These are phyloP conservation scores for Alternaria sp. DNA, from an alignment of 2,329 filamentous ascomycete species.

Conservation along the genomic window DNA sequence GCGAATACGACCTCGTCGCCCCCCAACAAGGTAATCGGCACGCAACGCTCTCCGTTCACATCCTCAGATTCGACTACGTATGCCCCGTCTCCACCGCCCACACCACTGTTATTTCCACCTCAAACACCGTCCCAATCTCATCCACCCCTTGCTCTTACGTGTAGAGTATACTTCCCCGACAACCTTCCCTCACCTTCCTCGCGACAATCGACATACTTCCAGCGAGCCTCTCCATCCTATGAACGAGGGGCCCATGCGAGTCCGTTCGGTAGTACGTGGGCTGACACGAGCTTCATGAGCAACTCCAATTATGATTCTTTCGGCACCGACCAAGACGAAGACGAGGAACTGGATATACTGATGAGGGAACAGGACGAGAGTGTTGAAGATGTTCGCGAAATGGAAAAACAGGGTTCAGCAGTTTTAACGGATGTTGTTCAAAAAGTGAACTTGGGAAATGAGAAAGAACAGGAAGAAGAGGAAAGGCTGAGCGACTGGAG, in stretches of 20 bases:
- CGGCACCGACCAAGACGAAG: neutral
- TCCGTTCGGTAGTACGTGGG: neutral
- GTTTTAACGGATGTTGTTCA: neutral
- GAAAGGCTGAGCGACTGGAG: neutral
- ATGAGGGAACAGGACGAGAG: neutral
- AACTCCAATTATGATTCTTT: neutral
- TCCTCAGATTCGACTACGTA: neutral
- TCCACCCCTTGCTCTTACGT: neutral
- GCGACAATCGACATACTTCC: neutral
- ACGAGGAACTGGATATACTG: neutral
- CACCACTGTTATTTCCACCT: neutral
- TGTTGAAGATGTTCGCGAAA: neutral
- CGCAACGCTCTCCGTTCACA: neutral
- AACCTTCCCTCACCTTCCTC: neutral
- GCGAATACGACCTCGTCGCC: neutral
- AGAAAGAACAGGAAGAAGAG: neutral
- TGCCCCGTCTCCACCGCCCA: neutral
- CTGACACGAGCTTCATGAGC: slow-evolving; percentile 1
- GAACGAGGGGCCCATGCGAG: neutral
- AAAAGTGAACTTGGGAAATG: neutral
- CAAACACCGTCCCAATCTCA: neutral
- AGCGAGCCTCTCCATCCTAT: neutral
- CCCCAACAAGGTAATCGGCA: neutral
- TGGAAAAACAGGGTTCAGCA: neutral
- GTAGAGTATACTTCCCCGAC: neutral